Base-by-base conservation (phyloP, 768 basidiomycete genomes). In the Galerina sulciceps region DNA sequence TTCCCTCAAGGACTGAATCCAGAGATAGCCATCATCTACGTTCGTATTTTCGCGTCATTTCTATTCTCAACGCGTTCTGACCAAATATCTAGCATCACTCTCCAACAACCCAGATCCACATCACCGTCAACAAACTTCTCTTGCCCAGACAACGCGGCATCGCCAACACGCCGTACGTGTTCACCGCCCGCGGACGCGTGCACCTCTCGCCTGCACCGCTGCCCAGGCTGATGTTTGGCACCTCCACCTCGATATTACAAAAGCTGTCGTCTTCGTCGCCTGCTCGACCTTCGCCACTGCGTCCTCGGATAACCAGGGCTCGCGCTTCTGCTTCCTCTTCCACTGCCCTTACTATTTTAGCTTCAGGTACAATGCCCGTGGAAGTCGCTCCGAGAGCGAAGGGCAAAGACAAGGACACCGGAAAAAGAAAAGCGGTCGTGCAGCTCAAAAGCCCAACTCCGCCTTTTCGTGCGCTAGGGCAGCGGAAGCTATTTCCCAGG, bases 91-190 rank as follows among this genome's bases (percentile, higher is more conserved):
- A 90, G 87, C 77, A 85, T 64, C 86, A 89, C 61, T 75, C 80
- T 11, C 73, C 76, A 1, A 71, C 73, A 1, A 81, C 79, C 1
- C 79, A 81, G 45, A 72, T 91, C 10, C 89, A 91, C 58, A 86
- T 91, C 48, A 87, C 87, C 1, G 69, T 86, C 42, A 86, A 88
- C 63, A 81, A 53, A 26, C 22, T 77, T 3, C 73, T 73, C n/a
- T 69, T 90, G 13, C 80, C 80, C 10, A 69, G 74, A 1, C 82
- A 88, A 10, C 81, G 80, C 60, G 89, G 89, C 4, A 71, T 70
- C 2, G 83, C 87, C 3, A 89, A 90, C 65, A 76, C 76, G 23
- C 90, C 89, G 0, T 79, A 80, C 58, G 75, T 90, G 10, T 90
- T 91, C 68, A 63, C 65, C 6, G 87, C 86, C 1, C 72, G 74